Base-by-base conservation (phyloP, 768 basidiomycete species). In the Megacollybia marginata region DNA sequence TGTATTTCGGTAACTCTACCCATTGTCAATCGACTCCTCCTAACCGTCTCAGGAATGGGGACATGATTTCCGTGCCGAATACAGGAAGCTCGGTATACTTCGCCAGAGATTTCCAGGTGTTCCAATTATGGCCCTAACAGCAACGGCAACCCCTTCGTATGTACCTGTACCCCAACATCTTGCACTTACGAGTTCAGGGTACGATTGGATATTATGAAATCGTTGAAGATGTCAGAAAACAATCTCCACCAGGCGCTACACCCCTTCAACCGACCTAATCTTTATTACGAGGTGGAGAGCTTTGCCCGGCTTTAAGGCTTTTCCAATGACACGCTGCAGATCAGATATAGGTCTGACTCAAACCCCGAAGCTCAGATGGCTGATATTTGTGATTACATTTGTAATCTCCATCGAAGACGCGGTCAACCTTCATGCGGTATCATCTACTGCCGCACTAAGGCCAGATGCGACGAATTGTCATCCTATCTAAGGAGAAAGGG, bases 121-220 rank as follows among this genome's bases (percentile, higher is more conserved):
- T 4, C 90, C 91, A 1, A 83, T 93, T 55, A 92, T 91, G 87
- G 90, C 90, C 4, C 65, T 92, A 35, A 92, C 89, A 1, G 89
- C 90, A 2, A 89, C 86, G 12, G 89, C 90, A 2, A 92, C 90
- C 6, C 64, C 79, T 40, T 63, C 65, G 87, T 88, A 62, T 23
- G 77, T 62, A 11, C 18, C 18, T 44, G 2, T 16, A 43, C 32
- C 19, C 13, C n/a, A 20, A 9, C 9, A 32, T 46, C 13, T 42
- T 35, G 33, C 33, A 32, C 49, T 51, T 45, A 49, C 42, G 31
- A 13, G 16, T 6, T 9, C 55, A 92, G 88, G 23, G 88, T 92
- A 12, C 83, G 85, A 53, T 64, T 67, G 9, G 89, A 92, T 56
- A 89, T 92, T 50, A 71, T 89, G 36, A 63, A 68, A 23, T 88